Base-by-base conservation (phyloP, 768 basidiomycete species). In the Galerina sulciceps region DNA sequence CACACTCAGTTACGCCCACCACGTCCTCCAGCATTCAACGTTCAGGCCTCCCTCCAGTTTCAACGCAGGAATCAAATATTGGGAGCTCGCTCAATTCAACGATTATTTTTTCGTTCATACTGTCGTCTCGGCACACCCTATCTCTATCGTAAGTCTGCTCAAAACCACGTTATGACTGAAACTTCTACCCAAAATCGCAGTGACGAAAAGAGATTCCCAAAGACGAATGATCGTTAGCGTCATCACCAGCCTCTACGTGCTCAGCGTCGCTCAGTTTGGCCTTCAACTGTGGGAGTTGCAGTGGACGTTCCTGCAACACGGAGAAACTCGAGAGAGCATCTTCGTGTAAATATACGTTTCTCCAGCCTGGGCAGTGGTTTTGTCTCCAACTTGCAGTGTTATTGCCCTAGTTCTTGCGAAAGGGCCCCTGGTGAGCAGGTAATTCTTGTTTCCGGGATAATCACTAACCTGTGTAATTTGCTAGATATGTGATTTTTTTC, bases 281-380 rank as follows among this genome's bases (percentile, higher is more conserved):
- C 11, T 52, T 34, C 59, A 61, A 26, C 52, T 49, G 50, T 53
- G 44, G 23, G n/a, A 45, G 14, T 17, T 56, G 14, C 49, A 57
- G 13, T 61, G 59, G 59, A 43, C 52, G 34, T 61, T 57, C 31
- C 42, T 61, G 4, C 36, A 18, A 3, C 56, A 53, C 18, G 59
- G 59, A 10, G 23, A 61, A 35, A 61, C 59, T 1, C 48, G 38
- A 13, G 48, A 61, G 20, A 31, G 49, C n/a, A 11, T 53, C 10
- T 61, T 47, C 23, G n/a, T 53, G 11, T 17, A 55, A 2, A 38
- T 46, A 13, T 18, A 26, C 14, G 37, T 38, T 34, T 51, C 35
- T 17, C 59, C 59, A 5, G 38, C 31, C 10, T 56, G 54, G 48
- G 10, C 47, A 6, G 44, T 41, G 11, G 17, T 61, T 17, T 26